Evolutionary conservation across 352 stramenopile species (phyloP), one percentile per base, ranked within the genome.

Genomic region (Ophiocytium majus): DNA sequence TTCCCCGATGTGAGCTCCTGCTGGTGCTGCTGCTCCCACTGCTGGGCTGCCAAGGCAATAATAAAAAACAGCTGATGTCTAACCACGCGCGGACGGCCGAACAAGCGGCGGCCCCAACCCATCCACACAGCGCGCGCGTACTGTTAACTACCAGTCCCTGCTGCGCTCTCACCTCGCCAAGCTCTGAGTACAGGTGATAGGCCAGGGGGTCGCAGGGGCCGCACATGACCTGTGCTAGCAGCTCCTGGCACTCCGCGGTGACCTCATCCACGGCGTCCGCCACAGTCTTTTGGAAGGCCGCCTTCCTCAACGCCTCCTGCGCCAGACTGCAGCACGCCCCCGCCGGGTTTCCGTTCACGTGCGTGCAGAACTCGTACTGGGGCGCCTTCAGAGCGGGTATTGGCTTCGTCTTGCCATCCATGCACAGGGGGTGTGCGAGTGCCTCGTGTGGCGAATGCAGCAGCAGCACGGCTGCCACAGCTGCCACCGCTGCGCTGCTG

Each of bases 381-480:
- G 71, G 71, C 10, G 10, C 10, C 17, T 10, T 79, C 10, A 79
- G 31, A 9, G 71, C 31, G 23, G 71, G 10, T n/a, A n/a, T n/a
- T n/a, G n/a, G n/a, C n/a, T n/a, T n/a, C n/a, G n/a, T n/a, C 35
- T 31, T 34, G 31, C 17, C 35, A 79, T 79, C 31, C 49, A 35
- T 31, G 23, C 71, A 79, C 71, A 79, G 31, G 17, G 71, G 71
- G 31, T 79, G 71, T 23, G 71, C 71, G n/a, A n/a, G n/a, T n/a
- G n/a, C n/a, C n/a, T n/a, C n/a, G n/a, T n/a, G n/a, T n/a, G n/a
- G n/a, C n/a, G n/a, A n/a, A n/a, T n/a, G n/a, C n/a, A n/a, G n/a
- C n/a, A n/a, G n/a, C n/a, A n/a, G n/a, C n/a, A n/a, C n/a, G n/a
- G n/a, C n/a, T n/a, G n/a, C n/a, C n/a, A n/a, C n/a, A n/a, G n/a